Base-by-base conservation (phyloP, 768 basidiomycete species). In the Rhizopogon salebrosus region DNA sequence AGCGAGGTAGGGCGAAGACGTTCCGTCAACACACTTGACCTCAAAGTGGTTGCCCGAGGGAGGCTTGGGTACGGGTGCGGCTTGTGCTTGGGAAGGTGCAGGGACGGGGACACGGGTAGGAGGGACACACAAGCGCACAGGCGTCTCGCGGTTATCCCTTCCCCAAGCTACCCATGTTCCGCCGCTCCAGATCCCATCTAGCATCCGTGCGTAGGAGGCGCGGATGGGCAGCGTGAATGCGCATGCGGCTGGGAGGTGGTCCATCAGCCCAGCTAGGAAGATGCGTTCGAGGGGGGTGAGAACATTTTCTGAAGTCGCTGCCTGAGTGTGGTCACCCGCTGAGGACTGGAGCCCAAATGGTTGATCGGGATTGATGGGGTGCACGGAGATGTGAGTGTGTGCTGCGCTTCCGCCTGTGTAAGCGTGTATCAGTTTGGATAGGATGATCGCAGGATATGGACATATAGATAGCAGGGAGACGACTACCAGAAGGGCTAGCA, bases 161-260 rank as follows among this genome's bases (percentile, higher is more conserved):
- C 87, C 87, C 82, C 83, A 89, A 54, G 67, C 73, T 41, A 81
- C 75, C 61, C 80, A 87, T 1, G 86, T 89, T 8, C 87, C 87
- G 22, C 87, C 85, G 0, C 80, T 75, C 84, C 85, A 87, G 13
- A 80, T 75, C 4, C 84, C 84, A 57, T 90, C 87, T 3, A 51
- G 41, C 69, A 89, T 74, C 7, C 87, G 79, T 20, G 73, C 69
- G 66, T 86, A 90, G 3, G 88, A 90, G 0, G 80, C 74, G 0
- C 69, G 59, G 1, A 77, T 78, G 4, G 88, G 85, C 0, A 86
- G 67, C 0, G 79, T 81, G 54, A 89, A 70, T 3, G 80, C 79
- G n/a, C 77, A 68, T 39, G 85, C 57, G 3, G 80, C 76, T 1
- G 80, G 80, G 7, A 89, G 74, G 60, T 85, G 77, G 6, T 62